Evolutionary conservation across 2,329 filamentous ascomycete species (phyloP).

Genomic region (Stagonosporopsis rhizophila): DNA sequence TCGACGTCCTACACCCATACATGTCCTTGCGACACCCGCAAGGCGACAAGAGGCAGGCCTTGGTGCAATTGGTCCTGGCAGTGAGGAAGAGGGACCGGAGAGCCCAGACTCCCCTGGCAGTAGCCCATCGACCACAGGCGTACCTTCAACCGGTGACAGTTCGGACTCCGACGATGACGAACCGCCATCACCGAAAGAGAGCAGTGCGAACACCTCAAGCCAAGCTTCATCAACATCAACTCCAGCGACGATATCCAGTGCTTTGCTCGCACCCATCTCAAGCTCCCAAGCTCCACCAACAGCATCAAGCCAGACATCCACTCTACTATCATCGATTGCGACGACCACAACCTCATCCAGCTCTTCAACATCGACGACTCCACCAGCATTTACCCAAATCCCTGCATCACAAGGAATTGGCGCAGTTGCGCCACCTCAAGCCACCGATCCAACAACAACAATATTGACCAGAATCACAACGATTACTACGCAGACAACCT

Average conservation of each 20-base stretch:
- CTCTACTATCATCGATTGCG: not conserved
- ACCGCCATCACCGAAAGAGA: slow-evolving; percentile 21
- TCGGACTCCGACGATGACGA: slow-evolving; percentile 28
- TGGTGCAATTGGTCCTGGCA: slow-evolving; percentile 16
- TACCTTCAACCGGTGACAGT: slow-evolving; percentile 14
- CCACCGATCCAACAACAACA: slow-evolving; percentile 10
- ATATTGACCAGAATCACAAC: not conserved
- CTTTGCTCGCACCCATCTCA: not conserved
- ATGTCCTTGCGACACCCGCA: slow-evolving; percentile 21
- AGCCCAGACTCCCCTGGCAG: slow-evolving; percentile 34
- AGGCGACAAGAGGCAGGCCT: slow-evolving; percentile 31
- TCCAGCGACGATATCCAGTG: not conserved
- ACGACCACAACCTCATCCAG: not conserved
- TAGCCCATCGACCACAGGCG: slow-evolving; percentile 24
- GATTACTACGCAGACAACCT: not conserved
- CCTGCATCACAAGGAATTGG: slow-evolving; percentile 20
- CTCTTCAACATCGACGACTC: not conserved
- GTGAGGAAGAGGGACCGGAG: slow-evolving; percentile 26
- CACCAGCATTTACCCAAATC: slow-evolving; percentile 13
- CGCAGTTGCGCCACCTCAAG: slow-evolving; percentile 20
- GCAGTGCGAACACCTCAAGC: not conserved
- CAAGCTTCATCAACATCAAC: not conserved
- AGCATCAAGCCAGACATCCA: too few species aligned
- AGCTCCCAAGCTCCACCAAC: not conserved
- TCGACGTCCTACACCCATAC: slow-evolving; percentile 38